These are phyloP conservation scores for Daedalea quercina DNA, from an alignment of 768 basidiomycete genomes.

Conservation along the genomic window DNA sequence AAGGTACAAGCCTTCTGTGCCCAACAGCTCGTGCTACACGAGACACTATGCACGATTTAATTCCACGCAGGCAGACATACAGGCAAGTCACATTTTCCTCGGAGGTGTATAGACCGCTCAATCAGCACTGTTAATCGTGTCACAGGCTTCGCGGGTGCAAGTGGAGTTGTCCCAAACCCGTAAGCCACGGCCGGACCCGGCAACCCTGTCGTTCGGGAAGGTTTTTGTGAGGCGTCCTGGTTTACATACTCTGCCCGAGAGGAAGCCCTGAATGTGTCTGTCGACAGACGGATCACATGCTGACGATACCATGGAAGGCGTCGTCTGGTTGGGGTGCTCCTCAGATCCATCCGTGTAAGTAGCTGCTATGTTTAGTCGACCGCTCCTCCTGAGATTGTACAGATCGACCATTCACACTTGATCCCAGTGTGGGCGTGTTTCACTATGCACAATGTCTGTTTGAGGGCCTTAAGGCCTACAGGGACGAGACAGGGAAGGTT, in stretches of 20 bases:
- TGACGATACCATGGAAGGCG: constrained; percentile 65
- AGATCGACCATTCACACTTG: constrained; percentile 66
- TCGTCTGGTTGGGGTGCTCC: constrained; percentile 77
- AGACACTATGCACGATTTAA: constrained; percentile 8
- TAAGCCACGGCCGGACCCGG: constrained; percentile 54
- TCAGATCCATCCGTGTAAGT: constrained; percentile 77
- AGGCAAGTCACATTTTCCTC: constrained; percentile 30
- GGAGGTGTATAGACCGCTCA: background rate
- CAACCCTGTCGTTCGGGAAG: constrained; percentile 74
- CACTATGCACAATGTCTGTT: constrained; percentile 92
- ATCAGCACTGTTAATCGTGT: background rate
- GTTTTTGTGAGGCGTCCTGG: constrained; percentile 54
- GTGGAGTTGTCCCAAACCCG: constrained; percentile 44
- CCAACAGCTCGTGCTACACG: background rate
- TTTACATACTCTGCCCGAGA: background rate
- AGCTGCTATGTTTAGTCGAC: background rate
- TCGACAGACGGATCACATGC: constrained; percentile 78
- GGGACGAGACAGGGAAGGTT: constrained; percentile 62
- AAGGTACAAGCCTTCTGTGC: too few relatives aligned
- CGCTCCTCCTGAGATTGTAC: background rate
- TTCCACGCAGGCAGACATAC: constrained; percentile 39
- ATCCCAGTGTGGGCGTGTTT: constrained; percentile 78
- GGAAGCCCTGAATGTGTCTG: background rate
- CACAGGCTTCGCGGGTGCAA: constrained; percentile 47
- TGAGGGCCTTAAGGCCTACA: constrained; percentile 94